Conservation (phyloP, 257 asterid species). For the Fraxinus pennsylvanica region DNA sequence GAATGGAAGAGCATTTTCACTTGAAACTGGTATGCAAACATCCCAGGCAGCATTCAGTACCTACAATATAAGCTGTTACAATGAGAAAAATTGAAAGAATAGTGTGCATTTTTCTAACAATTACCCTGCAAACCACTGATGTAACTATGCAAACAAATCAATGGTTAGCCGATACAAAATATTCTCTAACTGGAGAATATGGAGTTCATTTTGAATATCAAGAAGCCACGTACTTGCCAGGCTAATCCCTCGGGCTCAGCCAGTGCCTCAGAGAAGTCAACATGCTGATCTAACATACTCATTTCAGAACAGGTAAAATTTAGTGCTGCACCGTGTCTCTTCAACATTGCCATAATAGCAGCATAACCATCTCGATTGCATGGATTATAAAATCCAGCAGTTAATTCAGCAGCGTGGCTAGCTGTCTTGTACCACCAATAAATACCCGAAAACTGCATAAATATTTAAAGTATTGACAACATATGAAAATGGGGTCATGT, state of each 20-base stretch:
- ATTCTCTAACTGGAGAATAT: not conserved
- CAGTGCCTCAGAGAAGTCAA: constrained; percentile 53
- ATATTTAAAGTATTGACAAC: constrained; percentile 21
- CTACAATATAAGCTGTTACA: constrained; percentile 40
- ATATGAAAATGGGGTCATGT: constrained; percentile 11
- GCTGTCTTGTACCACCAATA: constrained; percentile 98
- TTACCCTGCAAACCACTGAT: not conserved
- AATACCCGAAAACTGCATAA: constrained; percentile 70
- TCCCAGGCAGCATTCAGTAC: constrained; percentile 54
- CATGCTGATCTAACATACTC: constrained; percentile 50
- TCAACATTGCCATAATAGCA: constrained; percentile 58
- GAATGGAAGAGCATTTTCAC: constrained; percentile 44
- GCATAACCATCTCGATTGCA: constrained; percentile 83
- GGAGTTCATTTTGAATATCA: not conserved
- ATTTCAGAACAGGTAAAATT: constrained; percentile 53
- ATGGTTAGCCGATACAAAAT: not conserved
- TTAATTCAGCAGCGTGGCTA: constrained; percentile 91
- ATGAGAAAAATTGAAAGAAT: constrained; percentile 13
- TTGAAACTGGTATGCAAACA: constrained; percentile 33
- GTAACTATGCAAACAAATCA: not conserved
- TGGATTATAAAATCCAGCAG: constrained; percentile 78
- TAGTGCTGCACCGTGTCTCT: constrained; percentile 62
- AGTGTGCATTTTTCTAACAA: not conserved
- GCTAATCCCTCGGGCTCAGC: constrained; percentile 78
- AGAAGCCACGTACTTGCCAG: constrained; percentile 76